Base-by-base conservation (phyloP, 495 filamentous ascomycete species). In the Talaromyces wortmannii region DNA sequence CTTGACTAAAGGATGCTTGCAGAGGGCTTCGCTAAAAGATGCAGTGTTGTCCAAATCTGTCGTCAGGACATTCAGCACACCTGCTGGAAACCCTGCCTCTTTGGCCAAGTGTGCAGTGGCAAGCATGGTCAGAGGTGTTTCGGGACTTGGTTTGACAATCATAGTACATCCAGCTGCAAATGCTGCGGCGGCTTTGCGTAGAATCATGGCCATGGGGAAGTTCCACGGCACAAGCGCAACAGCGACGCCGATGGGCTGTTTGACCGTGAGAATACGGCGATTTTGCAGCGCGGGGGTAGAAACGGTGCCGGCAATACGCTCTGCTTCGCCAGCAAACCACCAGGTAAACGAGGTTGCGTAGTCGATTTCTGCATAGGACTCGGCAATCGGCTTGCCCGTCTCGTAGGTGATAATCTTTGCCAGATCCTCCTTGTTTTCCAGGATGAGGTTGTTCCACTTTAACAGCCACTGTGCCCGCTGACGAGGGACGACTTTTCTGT, bases 141-240 rank as follows among this genome's bases (percentile, higher is more conserved):
- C 82, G 31, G 81, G 81, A 12, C 80, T 81, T 12, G 82, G 80
- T 60, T 85, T 84, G 3, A 58, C 53, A 31, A 81, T 76, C 56
- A 84, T 78, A 3, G 81, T 78, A 65, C 83, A 86, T 2, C 84
- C 84, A 5, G 83, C 83, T 4, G 83, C 83, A 4, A 88, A 63
- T 4, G 84, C 84, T 2, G 83, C 77, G 30, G 71, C 74, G 7
- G 78, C 77, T 63, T 88, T 88, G 12, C 84, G 67, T 15, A 84
- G 64, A 17, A 83, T 69, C 79, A 87, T 84, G 4, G 72, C 76
- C 33, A 74, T 65, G 33, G 73, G 76, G 33, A 77, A 72, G n/a
- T 70, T 70, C 67, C 67, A 76, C 48, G 78, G 77, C 6, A 78
- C 71, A 8, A 68, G 45, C 0, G 63, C 67, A 31, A 61, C 66